Evolutionary conservation across 2,329 filamentous ascomycete species (phyloP).

Genomic region (Fusarium marasasianum): DNA sequence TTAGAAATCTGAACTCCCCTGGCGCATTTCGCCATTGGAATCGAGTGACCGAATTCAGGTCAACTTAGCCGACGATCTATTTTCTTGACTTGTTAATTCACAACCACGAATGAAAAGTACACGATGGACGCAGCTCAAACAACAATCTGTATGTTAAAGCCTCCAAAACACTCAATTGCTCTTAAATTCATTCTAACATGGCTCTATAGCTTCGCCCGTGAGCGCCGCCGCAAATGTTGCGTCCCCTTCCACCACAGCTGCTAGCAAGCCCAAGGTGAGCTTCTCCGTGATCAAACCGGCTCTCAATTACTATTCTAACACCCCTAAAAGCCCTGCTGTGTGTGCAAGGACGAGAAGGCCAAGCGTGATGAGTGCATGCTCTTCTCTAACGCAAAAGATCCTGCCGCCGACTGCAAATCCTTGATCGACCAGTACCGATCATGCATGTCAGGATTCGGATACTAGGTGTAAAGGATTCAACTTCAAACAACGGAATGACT

Average conservation of each 20-base stretch:
- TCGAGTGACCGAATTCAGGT: slow-evolving; percentile 23
- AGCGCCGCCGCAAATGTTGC: slow-evolving; percentile 43
- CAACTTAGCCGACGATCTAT: slow-evolving; percentile 16
- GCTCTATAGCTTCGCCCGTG: slow-evolving; percentile 30
- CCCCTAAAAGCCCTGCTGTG: slow-evolving; percentile 84
- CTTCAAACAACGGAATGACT: background rate
- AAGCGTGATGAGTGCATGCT: slow-evolving; percentile 98
- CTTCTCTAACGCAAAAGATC: slow-evolving; percentile 86
- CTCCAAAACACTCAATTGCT: background rate
- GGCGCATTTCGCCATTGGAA: slow-evolving; percentile 40
- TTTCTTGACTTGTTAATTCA: slow-evolving; percentile 29
- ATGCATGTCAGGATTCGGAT: slow-evolving; percentile 95
- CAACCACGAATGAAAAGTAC: slow-evolving; percentile 19
- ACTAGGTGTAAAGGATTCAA: slow-evolving; percentile 65
- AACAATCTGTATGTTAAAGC: slow-evolving; percentile 38
- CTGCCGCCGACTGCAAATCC: slow-evolving; percentile 82
- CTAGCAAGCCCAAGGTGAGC: slow-evolving; percentile 57
- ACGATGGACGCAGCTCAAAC: slow-evolving; percentile 47
- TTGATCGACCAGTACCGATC: slow-evolving; percentile 85
- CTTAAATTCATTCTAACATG: slow-evolving; percentile 5
- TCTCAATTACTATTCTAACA: slow-evolving; percentile 28
- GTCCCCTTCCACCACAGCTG: slow-evolving; percentile 38
- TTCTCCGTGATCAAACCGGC: background rate
- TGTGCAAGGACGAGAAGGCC: slow-evolving; percentile 95
- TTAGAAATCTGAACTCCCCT: slow-evolving; percentile 44